Conservation (phyloP, 306 rosid species). For the Castanopsis chinensis region DNA sequence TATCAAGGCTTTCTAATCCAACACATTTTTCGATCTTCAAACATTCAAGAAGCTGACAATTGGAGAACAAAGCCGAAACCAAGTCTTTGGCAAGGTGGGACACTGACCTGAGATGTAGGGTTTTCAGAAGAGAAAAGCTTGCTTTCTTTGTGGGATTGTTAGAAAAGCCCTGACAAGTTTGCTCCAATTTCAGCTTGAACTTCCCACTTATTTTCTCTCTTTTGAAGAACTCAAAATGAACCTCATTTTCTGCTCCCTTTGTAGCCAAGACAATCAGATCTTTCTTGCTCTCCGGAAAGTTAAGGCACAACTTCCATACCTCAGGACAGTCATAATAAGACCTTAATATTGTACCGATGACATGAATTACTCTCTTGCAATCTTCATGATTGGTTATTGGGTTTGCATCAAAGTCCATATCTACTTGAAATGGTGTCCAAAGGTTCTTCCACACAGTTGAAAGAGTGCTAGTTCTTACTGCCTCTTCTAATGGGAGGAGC, state of each 20-base stretch:
- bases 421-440: conserved; percentile 14
- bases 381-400: neutral
- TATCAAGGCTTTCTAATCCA: conserved; percentile 6
- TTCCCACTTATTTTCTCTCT: neutral
- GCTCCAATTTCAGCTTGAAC: neutral
- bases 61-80: conserved; percentile 10
- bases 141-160: too few species aligned
- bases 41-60: conserved; percentile 14
- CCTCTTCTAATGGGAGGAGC: conserved; percentile 27
- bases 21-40: conserved; percentile 22
- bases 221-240: conserved; percentile 12
- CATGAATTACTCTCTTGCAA: neutral
- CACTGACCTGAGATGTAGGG: conserved; percentile 26
- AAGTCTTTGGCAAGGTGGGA: neutral
- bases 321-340: conserved; percentile 14
- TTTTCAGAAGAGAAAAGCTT: conserved; percentile 6
- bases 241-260: conserved; percentile 17
- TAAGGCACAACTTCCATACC: neutral
- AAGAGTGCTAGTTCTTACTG: conserved; percentile 16
- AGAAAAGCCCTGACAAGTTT: neutral
- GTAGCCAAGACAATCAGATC: conserved; percentile 7
- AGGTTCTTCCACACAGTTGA: conserved; percentile 21
- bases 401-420: conserved; percentile 1
- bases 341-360: conserved; percentile 3
- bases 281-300: neutral